phyloP scores from a whole-genome alignment of 2,329 filamentous ascomycete species.

The Ophidiomyces ophidiicola region DNA sequence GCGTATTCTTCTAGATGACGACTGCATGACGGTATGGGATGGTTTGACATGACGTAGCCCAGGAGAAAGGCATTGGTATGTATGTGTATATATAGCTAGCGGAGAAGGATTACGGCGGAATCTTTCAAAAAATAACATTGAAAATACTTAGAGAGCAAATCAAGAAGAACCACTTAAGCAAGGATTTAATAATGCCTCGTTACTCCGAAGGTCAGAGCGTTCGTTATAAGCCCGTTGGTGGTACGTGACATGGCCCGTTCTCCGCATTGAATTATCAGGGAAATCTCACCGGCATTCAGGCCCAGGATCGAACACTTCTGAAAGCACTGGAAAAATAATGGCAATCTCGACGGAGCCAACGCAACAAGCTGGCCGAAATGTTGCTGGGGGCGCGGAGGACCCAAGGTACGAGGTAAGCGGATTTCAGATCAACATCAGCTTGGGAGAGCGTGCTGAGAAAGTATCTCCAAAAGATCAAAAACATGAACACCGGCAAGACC shows the following conservation, averaged over 20 bases:
- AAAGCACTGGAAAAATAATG: conserved; percentile 24
- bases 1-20: too few relatives aligned
- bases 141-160: too few relatives aligned
- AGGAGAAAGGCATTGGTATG: too few relatives aligned
- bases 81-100: too few relatives aligned
- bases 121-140: too few relatives aligned
- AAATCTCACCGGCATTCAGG: conserved; percentile 17
- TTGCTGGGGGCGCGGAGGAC: conserved; percentile 23
- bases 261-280: neutral
- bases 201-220: conserved; percentile 20
- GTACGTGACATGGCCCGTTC: conserved; percentile 16
- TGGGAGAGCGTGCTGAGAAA: neutral
- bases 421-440: neutral
- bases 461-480: conserved; percentile 5
- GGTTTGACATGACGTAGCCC: too few relatives aligned
- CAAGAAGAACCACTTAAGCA: too few relatives aligned
- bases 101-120: too few relatives aligned
- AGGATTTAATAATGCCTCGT: too few relatives aligned
- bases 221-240: conserved; percentile 29
- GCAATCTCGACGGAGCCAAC: conserved; percentile 25
- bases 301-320: conserved; percentile 24
- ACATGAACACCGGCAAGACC: conserved; percentile 12
- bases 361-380: conserved; percentile 22
- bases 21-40: too few relatives aligned
- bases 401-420: conserved; percentile 27